Evolutionary conservation across 805 yeast genomes (phyloP), one percentile per base, ranked within the genome.

Genomic region (Pichia californica): DNA sequence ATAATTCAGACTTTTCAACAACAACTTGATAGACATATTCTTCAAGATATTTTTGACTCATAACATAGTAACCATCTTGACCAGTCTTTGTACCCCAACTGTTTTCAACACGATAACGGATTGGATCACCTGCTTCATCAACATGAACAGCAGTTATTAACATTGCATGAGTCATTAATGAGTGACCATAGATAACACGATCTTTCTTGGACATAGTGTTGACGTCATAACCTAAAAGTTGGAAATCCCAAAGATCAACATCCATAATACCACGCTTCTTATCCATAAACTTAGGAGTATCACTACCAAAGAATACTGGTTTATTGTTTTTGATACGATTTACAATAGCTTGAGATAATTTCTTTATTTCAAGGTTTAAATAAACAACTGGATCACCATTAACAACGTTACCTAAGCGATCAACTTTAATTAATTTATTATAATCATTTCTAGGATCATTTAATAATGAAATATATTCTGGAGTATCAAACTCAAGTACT

Each of bases 111-210:
- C 81, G 70, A 73, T 84, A 83, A 51, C 87, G 71, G 23, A 75
- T 64, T 21, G 88, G 86, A 47, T 70, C 68, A 7, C 81, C 82
- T 19, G 65, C 55, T 11, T 70, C 77, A 50, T 82, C 88, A 30
- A 87, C 66, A 61, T 86, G 88, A 36, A 84, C 91, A 27, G 80
- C 95, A 11, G 88, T 81, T 55, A 87, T 76, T 19, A 80, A 73
- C 96, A 87, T 87, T 30, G 96, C 96, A 57, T 87, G 96, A 14
- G 94, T 87, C 94, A 87, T 85, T 50, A 78, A 67, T 20, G 88
- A 81, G 50, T 86, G 79, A 45, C 78, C 79, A 51, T 83, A 80
- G 47, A 70, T 64, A 48, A 88, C 79, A 50, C 95, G 70, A 39
- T 87, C 81, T 18, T 78, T 78, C 67, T 88, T 87, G 40, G 60